Percentiles rank a stretch among this genome's conserved stretches.
Conservation (phyloP, 2,329 filamentous ascomycete species). For the Xylariaceae sp. region DNA sequence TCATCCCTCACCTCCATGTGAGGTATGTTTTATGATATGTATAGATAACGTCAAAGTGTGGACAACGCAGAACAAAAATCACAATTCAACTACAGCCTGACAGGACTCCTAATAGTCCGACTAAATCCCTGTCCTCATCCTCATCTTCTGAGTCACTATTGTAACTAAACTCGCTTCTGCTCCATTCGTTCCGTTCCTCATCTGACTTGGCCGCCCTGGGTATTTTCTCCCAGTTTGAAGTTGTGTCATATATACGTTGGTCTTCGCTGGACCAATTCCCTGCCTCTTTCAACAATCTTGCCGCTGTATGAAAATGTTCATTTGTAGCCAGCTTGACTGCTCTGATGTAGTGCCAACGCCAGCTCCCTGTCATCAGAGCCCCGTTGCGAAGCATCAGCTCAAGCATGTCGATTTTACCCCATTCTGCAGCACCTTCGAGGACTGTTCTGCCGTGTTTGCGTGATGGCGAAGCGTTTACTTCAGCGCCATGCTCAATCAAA, state of each 20-base stretch:
- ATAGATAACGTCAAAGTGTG: too few species aligned
- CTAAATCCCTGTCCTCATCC: too few species aligned
- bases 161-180: too few species aligned
- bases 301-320: neutral
- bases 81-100: too few species aligned
- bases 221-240: too few species aligned
- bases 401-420: neutral
- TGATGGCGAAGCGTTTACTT: neutral
- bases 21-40: too few species aligned
- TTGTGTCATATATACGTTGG: neutral
- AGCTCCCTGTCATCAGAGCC: neutral
- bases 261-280: neutral
- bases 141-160: too few species aligned
- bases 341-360: neutral
- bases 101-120: too few species aligned
- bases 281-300: neutral
- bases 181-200: too few species aligned
- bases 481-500: neutral
- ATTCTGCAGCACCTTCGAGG: neutral
- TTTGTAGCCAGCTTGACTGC: neutral
- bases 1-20: too few species aligned
- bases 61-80: too few species aligned
- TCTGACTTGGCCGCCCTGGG: too few species aligned
- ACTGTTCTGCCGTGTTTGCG: neutral
- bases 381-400: neutral